A percentile compares a stretch with the other conserved stretches of the same genome.
Evolutionary conservation across 441 rosid genomes (phyloP).

Genomic region (Syzygium malaccense): DNA sequence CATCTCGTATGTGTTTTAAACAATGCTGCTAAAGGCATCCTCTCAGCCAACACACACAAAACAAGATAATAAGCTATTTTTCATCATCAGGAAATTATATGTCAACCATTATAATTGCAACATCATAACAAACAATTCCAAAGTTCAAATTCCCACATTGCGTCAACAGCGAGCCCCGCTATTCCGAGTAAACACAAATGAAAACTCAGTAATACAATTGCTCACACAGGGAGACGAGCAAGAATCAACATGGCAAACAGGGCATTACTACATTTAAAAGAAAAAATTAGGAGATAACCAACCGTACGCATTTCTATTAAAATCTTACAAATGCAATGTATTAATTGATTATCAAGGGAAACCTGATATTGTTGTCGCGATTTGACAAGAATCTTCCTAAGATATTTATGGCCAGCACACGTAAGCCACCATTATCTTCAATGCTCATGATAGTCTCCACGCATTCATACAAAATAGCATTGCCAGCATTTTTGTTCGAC

Average conservation of each 20-base stretch:
- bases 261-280: neutral
- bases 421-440: slow-evolving; percentile 93
- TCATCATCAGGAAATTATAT: neutral
- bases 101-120: neutral
- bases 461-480: slow-evolving; percentile 95
- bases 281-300: neutral
- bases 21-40: neutral
- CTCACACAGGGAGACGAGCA: neutral
- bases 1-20: neutral
- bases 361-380: slow-evolving; percentile 99
- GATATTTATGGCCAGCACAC: slow-evolving; percentile 98
- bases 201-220: neutral
- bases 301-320: neutral
- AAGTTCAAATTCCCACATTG: neutral
- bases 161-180: neutral
- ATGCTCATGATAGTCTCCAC: slow-evolving; percentile 98
- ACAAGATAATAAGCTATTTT: neutral
- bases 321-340: neutral
- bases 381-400: slow-evolving; percentile 97
- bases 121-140: neutral
- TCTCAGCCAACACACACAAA: neutral
- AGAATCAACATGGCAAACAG: neutral
- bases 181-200: neutral
- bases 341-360: neutral
- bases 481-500: slow-evolving; percentile 97